A percentile compares a stretch with the other conserved stretches of the same genome.
Conservation (phyloP, 2,329 filamentous ascomycete genomes). For the Nemania abortiva region DNA sequence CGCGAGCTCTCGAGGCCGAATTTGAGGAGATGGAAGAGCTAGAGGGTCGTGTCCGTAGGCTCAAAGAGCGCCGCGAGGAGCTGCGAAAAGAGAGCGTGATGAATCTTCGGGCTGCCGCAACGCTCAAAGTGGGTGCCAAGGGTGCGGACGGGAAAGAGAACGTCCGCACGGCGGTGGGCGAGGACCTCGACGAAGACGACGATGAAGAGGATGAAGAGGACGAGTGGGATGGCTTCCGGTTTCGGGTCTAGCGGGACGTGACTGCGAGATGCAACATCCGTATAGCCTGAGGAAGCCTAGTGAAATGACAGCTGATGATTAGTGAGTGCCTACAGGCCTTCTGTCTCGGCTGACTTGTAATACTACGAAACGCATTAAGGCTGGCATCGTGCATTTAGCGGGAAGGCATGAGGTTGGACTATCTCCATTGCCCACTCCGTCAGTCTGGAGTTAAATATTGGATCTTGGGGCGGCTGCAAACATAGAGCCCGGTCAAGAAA, state of each 20-base stretch:
- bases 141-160: constrained; percentile 43
- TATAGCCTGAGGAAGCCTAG: not conserved
- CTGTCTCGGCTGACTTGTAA: constrained; percentile 23
- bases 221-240: constrained; percentile 72
- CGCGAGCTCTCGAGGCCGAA: constrained; percentile 78
- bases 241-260: constrained; percentile 50
- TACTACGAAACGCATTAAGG: constrained; percentile 27
- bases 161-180: constrained; percentile 46
- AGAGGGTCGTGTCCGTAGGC: constrained; percentile 74
- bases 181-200: constrained; percentile 56
- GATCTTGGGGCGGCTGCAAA: not conserved
- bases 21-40: constrained; percentile 87
- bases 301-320: constrained; percentile 6
- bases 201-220: constrained; percentile 61
- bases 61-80: constrained; percentile 79
- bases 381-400: constrained; percentile 18
- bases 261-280: not conserved
- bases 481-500: not conserved
- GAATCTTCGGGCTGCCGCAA: constrained; percentile 46
- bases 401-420: not conserved
- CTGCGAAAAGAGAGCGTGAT: constrained; percentile 59
- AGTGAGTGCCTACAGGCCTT: not conserved
- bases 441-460: not conserved
- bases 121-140: constrained; percentile 44
- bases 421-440: not conserved